Evolutionary conservation across 495 filamentous ascomycete species (phyloP).

Genomic region (Trichodelitschia bisporula): DNA sequence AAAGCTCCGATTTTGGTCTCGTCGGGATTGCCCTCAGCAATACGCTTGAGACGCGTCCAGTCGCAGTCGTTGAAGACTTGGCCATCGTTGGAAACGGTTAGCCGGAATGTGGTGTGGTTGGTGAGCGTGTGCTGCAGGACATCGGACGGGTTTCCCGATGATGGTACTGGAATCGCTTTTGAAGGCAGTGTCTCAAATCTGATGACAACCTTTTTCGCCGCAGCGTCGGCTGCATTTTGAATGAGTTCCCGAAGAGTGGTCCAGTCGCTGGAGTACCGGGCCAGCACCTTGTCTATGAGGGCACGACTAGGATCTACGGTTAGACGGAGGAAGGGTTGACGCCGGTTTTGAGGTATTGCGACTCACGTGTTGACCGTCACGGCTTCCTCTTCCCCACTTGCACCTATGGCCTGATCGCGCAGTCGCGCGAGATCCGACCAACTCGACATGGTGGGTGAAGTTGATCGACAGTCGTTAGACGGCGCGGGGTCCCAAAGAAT

Average conservation of each 20-base stretch:
- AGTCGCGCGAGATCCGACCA: conserved; percentile 70
- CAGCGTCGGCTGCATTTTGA: conserved; percentile 92
- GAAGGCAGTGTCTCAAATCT: conserved; percentile 78
- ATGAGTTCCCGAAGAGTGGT: conserved; percentile 72
- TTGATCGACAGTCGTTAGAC: too few species aligned
- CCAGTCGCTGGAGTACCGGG: conserved; percentile 86
- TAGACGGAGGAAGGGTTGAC: too few species aligned
- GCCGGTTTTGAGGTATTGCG: too few species aligned
- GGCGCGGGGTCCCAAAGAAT: too few species aligned
- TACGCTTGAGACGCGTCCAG: conserved; percentile 82
- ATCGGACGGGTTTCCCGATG: conserved; percentile 36
- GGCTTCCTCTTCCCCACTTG: conserved; percentile 80
- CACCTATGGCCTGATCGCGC: conserved; percentile 61
- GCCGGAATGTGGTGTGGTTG: conserved; percentile 58
- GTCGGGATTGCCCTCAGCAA: conserved; percentile 94
- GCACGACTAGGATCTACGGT: too few species aligned
- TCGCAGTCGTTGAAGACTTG: conserved; percentile 63
- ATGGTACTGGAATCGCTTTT: conserved; percentile 43
- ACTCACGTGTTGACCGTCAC: conserved; percentile 99
- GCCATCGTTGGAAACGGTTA: conserved; percentile 80
- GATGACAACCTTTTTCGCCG: conserved; percentile 68
- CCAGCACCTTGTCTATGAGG: conserved; percentile 90
- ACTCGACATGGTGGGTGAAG: too few species aligned
- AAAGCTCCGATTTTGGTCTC: conserved; percentile 98
- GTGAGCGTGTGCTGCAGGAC: conserved; percentile 58